phyloP scores from a whole-genome alignment of 192 early-diverging fungal species.

The Podila epigama region DNA sequence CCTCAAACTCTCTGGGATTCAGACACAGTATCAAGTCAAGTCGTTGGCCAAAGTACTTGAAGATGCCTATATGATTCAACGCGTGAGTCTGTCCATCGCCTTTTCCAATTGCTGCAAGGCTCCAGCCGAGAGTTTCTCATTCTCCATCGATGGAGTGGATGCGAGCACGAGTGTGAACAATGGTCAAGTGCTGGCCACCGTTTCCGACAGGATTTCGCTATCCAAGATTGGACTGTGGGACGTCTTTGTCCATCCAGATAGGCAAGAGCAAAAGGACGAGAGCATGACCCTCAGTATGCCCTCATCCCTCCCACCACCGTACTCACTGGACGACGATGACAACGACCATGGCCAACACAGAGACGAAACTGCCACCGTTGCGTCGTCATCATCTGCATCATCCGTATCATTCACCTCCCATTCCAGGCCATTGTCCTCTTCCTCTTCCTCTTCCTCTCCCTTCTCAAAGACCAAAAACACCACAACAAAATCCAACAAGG shows the following conservation, averaged over 20 bases:
- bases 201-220: conserved; percentile 6
- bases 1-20: neutral
- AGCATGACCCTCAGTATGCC: neutral
- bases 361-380: neutral
- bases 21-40: neutral
- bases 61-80: conserved; percentile 6
- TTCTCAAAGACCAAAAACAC: too few species aligned
- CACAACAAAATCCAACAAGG: too few species aligned
- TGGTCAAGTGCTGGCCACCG: neutral
- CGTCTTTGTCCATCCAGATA: neutral
- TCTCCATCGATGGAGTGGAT: neutral
- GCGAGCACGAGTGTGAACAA: neutral
- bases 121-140: too few species aligned
- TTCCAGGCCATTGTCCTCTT: too few species aligned
- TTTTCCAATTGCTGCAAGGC: neutral
- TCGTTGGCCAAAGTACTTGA: neutral
- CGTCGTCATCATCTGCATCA: neutral
- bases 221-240: conserved; percentile 6
- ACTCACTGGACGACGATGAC: neutral
- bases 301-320: conserved; percentile 7
- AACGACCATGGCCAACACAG: neutral
- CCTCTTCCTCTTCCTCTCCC: neutral
- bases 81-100: conserved; percentile 3
- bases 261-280: neutral
- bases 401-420: too few species aligned